phyloP scores from a whole-genome alignment of 768 basidiomycete genomes.

The Kwoniella botswanensis region DNA sequence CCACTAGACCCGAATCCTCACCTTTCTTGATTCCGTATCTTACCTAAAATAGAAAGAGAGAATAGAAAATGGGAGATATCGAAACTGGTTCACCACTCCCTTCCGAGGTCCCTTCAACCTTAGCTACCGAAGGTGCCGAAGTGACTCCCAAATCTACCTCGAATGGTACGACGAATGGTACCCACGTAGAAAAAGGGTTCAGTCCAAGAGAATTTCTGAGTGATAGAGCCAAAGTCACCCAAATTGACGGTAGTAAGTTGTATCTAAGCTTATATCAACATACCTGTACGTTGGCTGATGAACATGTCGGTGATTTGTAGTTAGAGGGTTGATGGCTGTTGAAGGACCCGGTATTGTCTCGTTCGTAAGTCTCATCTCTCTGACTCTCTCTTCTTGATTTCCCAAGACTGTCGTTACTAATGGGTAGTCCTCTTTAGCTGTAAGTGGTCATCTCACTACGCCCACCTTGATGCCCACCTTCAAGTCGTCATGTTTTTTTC shows the following conservation, averaged over 20 bases:
- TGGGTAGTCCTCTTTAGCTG: slow-evolving; percentile 15
- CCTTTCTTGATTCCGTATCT: too few species aligned
- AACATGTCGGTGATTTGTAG: slow-evolving; percentile 48
- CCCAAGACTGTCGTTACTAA: slow-evolving; percentile 51
- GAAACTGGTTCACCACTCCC: slow-evolving; percentile 15
- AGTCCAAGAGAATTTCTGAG: slow-evolving; percentile 33
- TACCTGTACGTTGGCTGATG: slow-evolving; percentile 11
- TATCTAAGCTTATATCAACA: neutral
- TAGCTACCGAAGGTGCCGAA: slow-evolving; percentile 8
- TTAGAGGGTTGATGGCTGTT: slow-evolving; percentile 72
- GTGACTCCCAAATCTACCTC: neutral
- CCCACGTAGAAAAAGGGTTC: slow-evolving; percentile 1
- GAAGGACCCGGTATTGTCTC: slow-evolving; percentile 71
- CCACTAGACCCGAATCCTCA: too few species aligned
- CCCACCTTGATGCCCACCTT: slow-evolving; percentile 7
- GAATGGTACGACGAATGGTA: slow-evolving; percentile 8
- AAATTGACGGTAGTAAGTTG: slow-evolving; percentile 47
- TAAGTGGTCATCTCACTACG: neutral
- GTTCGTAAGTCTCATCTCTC: slow-evolving; percentile 43
- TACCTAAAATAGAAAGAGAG: too few species aligned
- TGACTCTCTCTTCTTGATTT: neutral
- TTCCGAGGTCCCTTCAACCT: neutral
- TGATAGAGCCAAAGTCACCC: slow-evolving; percentile 27
- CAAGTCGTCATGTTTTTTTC: too few species aligned
- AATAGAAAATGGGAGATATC: slow-evolving; percentile 19